These are phyloP conservation scores for Alternaria panax DNA, from an alignment of 2,329 filamentous ascomycete genomes.

Conservation along the genomic window DNA sequence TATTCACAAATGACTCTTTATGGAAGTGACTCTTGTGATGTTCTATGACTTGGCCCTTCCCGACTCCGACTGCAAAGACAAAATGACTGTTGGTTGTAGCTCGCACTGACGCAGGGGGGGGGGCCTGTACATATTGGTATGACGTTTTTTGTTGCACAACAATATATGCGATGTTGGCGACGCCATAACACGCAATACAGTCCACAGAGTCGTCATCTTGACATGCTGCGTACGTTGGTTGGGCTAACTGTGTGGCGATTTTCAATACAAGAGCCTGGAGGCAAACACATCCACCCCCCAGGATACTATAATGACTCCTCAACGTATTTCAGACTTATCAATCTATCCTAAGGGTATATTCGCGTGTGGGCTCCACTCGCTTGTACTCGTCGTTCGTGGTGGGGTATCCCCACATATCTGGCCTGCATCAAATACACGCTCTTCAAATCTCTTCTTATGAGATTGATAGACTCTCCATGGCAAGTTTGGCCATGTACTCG, in stretches of 20 bases:
- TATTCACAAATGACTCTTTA: conserved; percentile 22
- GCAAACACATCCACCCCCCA: neutral
- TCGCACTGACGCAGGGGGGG: neutral
- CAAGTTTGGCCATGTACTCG: conserved; percentile 39
- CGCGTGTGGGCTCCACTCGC: neutral
- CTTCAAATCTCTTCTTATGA: conserved; percentile 1
- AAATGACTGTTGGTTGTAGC: neutral
- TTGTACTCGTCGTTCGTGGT: neutral
- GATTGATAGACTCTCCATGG: conserved; percentile 27
- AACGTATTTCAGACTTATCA: too few species aligned
- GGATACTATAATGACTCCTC: neutral
- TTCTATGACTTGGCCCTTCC: conserved; percentile 2
- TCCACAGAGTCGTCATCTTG: neutral
- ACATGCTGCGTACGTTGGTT: neutral
- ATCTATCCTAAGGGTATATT: neutral
- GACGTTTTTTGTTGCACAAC: neutral
- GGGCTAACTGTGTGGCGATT: neutral
- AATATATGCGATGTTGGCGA: neutral
- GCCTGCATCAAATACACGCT: neutral
- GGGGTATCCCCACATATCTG: neutral
- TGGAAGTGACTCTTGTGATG: conserved; percentile 1
- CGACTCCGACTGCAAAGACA: neutral
- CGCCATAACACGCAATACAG: neutral
- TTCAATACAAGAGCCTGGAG: neutral
- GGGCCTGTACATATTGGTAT: neutral